Base-by-base conservation (phyloP, 2,329 filamentous ascomycete genomes). In the Fragosphaeria purpurea region DNA sequence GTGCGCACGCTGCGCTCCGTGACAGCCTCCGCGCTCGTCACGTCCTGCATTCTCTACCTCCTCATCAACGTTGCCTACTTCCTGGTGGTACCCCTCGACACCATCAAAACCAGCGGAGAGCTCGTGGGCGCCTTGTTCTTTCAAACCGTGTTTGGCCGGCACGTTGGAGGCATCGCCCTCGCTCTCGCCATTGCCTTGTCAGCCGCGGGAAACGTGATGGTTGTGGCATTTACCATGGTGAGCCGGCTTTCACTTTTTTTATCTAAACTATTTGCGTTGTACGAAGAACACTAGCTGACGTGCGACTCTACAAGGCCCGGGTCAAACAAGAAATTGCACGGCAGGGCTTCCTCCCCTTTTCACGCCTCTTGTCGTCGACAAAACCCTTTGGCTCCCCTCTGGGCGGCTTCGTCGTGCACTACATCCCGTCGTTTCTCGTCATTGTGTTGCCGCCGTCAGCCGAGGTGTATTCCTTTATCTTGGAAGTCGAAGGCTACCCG, bases 271-370 rank as follows among this genome's bases (percentile, higher is more conserved):
- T 22, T 22, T 3, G 22, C 3, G 22, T 3, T 22, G 22, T 22
- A 22, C 2, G 2, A 22, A 22, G 22, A 3, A 22, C 22, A 22
- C 22, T 2, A 3, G 22, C 22, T 22, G 3, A 22, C 22, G 3
- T 22, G 22, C 22, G 22, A 22, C 22, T 5, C 34, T 32, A 9
- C 22, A 8, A 85, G 80, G 77, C 82, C 5, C 77, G 83, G 3
- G 65, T 86, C 3, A 86, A 86, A 57, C 83, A 87, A 60, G 83
- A 88, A 61, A 80, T 88, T 49, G 84, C 83, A 3, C 72, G 82
- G 13, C 81, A 86, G 58, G 84, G 85, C 0, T 80, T 88, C 51
- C 70, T 88, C 0, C 84, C 85, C 0, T 86, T 75, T 51, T 73
- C 81, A 0, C 68, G 69, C 6, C 54, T 77, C 1, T 66, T 86